phyloP scores from a whole-genome alignment of 2,329 filamentous ascomycete species.

The Pseudophaeomoniella oleicola region DNA sequence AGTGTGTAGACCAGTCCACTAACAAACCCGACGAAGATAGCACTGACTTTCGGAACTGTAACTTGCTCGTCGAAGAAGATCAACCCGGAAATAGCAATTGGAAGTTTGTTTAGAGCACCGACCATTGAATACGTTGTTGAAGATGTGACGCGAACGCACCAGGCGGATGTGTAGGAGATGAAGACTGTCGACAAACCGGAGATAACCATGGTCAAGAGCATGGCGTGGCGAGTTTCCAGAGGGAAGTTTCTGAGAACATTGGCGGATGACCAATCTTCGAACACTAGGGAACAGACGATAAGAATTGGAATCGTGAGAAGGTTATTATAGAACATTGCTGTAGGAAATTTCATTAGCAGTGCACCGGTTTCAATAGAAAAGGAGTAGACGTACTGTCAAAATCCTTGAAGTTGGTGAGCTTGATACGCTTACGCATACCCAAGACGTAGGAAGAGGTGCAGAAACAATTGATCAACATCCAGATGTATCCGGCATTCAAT shows the following conservation, averaged over 20 bases:
- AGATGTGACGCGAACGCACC: conserved; percentile 94
- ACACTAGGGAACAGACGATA: conserved; percentile 61
- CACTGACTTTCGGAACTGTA: conserved; percentile 80
- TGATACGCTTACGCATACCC: conserved; percentile 95
- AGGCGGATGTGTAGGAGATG: conserved; percentile 98
- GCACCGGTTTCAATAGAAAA: too few species aligned
- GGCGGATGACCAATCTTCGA: conserved; percentile 80
- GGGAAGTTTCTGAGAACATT: conserved; percentile 89
- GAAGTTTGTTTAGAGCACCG: conserved; percentile 92
- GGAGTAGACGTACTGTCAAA: conserved; percentile 70
- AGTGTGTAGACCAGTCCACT: conserved; percentile 83
- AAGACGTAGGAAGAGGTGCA: conserved; percentile 83
- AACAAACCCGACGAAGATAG: conserved; percentile 81
- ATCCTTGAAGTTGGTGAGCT: conserved; percentile 99
- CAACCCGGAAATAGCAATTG: conserved; percentile 80
- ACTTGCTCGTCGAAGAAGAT: conserved; percentile 92
- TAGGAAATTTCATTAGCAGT: conserved; percentile 17
- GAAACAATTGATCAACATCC: conserved; percentile 96
- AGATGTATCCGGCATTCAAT: conserved; percentile 85
- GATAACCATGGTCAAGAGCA: conserved; percentile 81
- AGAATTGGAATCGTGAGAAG: conserved; percentile 90
- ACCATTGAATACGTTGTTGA: conserved; percentile 99
- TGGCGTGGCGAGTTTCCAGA: conserved; percentile 57
- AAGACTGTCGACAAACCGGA: conserved; percentile 88
- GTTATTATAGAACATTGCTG: conserved; percentile 99